A percentile compares a stretch with the other conserved stretches of the same genome.
These are phyloP conservation scores for Lactarius indigo DNA, from an alignment of 768 basidiomycete genomes.

Conservation along the genomic window DNA sequence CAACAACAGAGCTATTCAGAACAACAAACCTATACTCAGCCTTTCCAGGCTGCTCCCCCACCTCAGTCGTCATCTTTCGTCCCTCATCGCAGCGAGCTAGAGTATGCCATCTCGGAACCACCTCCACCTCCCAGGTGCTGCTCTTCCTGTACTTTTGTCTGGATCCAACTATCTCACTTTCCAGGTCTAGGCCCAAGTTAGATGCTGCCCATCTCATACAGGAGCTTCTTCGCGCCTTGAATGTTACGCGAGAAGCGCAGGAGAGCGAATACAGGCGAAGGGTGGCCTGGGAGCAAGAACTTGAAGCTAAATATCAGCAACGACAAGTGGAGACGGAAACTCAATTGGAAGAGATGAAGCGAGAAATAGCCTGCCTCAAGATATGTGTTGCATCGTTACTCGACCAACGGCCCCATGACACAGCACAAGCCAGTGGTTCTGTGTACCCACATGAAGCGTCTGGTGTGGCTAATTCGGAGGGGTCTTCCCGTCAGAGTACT, in stretches of 20 bases:
- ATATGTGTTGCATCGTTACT: constrained; percentile 34
- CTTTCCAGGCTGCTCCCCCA: constrained; percentile 6
- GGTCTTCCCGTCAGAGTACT: background rate
- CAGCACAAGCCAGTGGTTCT: constrained; percentile 3
- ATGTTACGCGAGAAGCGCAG: constrained; percentile 55
- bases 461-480: constrained; percentile 1
- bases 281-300: constrained; percentile 64
- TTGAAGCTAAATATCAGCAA: constrained; percentile 55
- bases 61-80: constrained; percentile 24
- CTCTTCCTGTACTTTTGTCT: background rate
- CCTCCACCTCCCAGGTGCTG: constrained; percentile 30
- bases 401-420: background rate
- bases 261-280: constrained; percentile 59
- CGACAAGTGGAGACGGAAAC: constrained; percentile 58
- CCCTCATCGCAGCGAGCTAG: constrained; percentile 63
- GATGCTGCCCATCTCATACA: constrained; percentile 45
- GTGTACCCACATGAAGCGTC: background rate
- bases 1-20: constrained; percentile 7
- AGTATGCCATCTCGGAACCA: constrained; percentile 52
- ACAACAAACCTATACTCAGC: background rate
- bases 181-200: constrained; percentile 14
- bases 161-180: background rate
- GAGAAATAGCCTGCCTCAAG: constrained; percentile 48
- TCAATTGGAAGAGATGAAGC: constrained; percentile 50
- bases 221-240: constrained; percentile 56